These are phyloP conservation scores for Lepidium campestre DNA, from an alignment of 441 rosid species.

Conservation along the genomic window DNA sequence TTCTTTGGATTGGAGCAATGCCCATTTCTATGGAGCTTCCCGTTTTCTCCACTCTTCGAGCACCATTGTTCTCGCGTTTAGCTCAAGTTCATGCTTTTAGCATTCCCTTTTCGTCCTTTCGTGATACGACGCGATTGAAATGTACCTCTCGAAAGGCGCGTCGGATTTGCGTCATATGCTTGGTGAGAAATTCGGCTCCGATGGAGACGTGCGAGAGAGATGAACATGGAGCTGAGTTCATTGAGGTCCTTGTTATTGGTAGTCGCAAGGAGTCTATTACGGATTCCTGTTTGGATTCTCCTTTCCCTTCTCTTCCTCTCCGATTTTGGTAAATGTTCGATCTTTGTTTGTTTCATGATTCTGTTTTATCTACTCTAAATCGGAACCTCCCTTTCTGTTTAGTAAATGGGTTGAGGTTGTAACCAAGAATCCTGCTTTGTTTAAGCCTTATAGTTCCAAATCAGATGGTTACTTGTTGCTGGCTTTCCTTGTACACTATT, in stretches of 20 bases:
- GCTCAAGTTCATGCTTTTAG: conserved; percentile 8
- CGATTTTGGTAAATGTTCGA: conserved; percentile 59
- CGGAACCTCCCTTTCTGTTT: neutral
- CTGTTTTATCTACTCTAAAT: neutral
- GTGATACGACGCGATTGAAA: conserved; percentile 10
- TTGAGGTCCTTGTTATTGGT: conserved; percentile 76
- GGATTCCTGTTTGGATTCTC: conserved; percentile 69
- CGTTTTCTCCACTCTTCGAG: conserved; percentile 33
- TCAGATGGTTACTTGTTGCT: neutral
- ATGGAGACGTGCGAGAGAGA: conserved; percentile 13
- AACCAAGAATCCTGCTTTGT: neutral
- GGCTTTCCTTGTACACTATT: neutral
- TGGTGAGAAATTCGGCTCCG: conserved; percentile 21
- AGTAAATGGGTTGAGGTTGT: neutral
- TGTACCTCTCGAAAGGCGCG: conserved; percentile 26
- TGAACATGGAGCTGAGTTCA: conserved; percentile 23
- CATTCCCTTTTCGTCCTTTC: conserved; percentile 15
- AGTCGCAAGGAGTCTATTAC: conserved; percentile 72
- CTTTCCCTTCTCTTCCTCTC: conserved; percentile 51
- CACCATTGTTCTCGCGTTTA: conserved; percentile 25
- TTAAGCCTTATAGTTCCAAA: neutral
- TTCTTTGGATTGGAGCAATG: conserved; percentile 7
- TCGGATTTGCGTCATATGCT: conserved; percentile 22
- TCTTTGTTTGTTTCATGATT: neutral
- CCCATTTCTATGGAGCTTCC: conserved; percentile 35